A percentile compares a stretch with the other conserved stretches of the same genome.
phyloP scores from a whole-genome alignment of 2,329 filamentous ascomycete species.

The Endoconidiophora laricicola region DNA sequence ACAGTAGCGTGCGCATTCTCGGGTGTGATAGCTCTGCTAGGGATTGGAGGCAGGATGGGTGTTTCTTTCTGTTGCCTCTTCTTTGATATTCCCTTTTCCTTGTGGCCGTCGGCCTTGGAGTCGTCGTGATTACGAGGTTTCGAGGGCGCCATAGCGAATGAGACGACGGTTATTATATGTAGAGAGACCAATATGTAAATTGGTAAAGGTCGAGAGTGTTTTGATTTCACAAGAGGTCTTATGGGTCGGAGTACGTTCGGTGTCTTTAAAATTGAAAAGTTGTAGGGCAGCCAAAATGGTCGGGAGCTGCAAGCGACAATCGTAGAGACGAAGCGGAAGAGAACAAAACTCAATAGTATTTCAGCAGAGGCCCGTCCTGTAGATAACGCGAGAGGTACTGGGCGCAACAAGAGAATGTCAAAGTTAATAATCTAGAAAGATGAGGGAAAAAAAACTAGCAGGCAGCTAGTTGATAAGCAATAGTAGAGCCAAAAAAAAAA shows the following conservation, averaged over 20 bases:
- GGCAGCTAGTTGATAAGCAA: background rate
- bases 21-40: conserved; percentile 8
- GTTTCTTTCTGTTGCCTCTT: conserved; percentile 27
- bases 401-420: no score
- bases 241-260: conserved; percentile 7
- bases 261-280: conserved; percentile 2
- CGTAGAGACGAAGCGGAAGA: background rate
- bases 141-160: conserved; percentile 26
- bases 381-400: no score
- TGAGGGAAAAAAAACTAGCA: background rate
- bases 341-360: background rate
- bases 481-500: background rate
- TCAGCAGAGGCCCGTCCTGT: background rate
- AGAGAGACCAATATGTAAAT: background rate
- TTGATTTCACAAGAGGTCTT: background rate
- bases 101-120: conserved; percentile 24
- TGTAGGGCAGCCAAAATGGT: conserved; percentile 3
- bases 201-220: background rate
- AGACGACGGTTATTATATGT: background rate
- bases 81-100: conserved; percentile 22
- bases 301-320: conserved; percentile 9
- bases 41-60: conserved; percentile 7
- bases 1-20: conserved; percentile 11
- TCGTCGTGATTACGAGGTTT: conserved; percentile 33
- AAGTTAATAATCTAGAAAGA: no score